Conservation (phyloP, 2,329 filamentous ascomycete species). For the Colletotrichum sp. region DNA sequence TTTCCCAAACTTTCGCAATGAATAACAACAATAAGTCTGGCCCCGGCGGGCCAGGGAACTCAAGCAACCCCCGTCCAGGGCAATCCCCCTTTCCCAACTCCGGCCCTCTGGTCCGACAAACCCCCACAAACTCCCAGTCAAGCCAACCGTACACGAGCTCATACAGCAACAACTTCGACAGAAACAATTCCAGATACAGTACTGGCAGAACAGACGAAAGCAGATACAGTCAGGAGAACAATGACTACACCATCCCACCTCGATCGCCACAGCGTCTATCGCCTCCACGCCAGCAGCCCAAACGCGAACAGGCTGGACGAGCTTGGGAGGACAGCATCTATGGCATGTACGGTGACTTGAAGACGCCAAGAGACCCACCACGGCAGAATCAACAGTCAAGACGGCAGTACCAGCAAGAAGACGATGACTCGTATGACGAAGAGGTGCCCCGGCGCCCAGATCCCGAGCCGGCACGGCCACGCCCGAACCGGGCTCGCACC, state of each 20-base stretch:
- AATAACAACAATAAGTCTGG: background rate
- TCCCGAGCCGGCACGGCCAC: background rate
- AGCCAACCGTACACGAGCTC: slow-evolving; percentile 4
- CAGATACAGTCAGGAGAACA: background rate
- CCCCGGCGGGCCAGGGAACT: slow-evolving; percentile 2
- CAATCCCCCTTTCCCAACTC: slow-evolving; percentile 11
- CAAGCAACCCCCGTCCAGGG: slow-evolving; percentile 16
- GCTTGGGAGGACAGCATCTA: slow-evolving; percentile 17
- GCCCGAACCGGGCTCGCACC: background rate
- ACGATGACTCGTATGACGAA: slow-evolving; percentile 3
- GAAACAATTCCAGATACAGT: slow-evolving; percentile 4
- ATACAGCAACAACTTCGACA: slow-evolving; percentile 21
- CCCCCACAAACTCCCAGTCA: background rate
- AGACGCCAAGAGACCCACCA: slow-evolving; percentile 6
- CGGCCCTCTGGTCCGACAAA: background rate
- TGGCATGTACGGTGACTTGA: slow-evolving; percentile 15
- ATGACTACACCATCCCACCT: background rate
- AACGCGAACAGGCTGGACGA: background rate
- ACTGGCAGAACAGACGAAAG: background rate
- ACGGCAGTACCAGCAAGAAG: background rate
- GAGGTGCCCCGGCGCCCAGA: background rate
- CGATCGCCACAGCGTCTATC: background rate
- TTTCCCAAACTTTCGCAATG: background rate
- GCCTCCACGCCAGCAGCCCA: background rate
- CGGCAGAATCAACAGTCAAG: background rate